A percentile compares a stretch with the other conserved stretches of the same genome.
Conservation (phyloP, 345 rosid species). For the Lepidium didymum region DNA sequence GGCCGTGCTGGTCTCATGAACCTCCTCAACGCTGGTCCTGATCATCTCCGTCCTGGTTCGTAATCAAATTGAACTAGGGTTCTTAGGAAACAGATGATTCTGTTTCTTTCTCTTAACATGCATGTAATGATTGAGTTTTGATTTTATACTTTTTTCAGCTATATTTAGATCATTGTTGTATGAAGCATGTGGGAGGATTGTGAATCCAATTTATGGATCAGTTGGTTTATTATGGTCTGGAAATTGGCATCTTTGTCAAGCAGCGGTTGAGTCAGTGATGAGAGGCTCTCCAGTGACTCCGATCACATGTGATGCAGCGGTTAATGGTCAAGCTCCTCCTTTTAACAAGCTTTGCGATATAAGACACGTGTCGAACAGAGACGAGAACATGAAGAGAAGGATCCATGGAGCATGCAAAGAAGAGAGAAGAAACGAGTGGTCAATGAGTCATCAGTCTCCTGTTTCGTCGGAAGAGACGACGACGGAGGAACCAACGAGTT, state of each 20-base stretch:
- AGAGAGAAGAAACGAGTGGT: conserved; percentile 32
- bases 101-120: conserved; percentile 1
- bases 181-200: conserved; percentile 96
- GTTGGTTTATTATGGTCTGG: conserved; percentile 92
- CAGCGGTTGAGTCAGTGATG: conserved; percentile 89
- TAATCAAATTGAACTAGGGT: no score
- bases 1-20: conserved; percentile 98
- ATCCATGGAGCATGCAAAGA: conserved; percentile 37
- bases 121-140: background rate
- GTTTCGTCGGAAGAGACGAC: conserved; percentile 53
- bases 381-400: conserved; percentile 37
- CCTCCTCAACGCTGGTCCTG: conserved; percentile 94
- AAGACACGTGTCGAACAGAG: conserved; percentile 73
- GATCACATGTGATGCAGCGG: conserved; percentile 63
- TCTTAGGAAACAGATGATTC: background rate
- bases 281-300: conserved; percentile 78
- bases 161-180: conserved; percentile 89
- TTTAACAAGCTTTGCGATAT: conserved; percentile 63
- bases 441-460: conserved; percentile 80
- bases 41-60: conserved; percentile 82
- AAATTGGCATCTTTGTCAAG: conserved; percentile 92
- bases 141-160: conserved; percentile 31
- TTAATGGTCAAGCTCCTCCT: conserved; percentile 65
- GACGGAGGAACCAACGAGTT: conserved; percentile 48
- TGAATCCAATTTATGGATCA: conserved; percentile 95